Conservation (phyloP, 139 green algal species). For the Eudorina sp. region DNA sequence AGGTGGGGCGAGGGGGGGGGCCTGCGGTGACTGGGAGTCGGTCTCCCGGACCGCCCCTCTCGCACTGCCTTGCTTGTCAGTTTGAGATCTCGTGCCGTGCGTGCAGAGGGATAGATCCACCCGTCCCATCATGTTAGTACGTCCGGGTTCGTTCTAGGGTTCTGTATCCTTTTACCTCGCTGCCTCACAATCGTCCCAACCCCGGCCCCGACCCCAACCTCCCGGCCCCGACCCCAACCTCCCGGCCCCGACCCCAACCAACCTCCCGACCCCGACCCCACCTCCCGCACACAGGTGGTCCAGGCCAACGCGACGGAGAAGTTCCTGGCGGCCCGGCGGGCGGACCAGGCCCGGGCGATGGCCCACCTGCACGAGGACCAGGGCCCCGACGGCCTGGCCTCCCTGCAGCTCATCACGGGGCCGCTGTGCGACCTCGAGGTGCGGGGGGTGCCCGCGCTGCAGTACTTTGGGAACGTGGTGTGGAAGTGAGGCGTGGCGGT, state of each 20-base stretch:
- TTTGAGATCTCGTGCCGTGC: too few species aligned
- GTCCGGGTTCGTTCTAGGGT: too few species aligned
- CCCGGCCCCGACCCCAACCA: too few species aligned
- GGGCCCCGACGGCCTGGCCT: constrained; percentile 74
- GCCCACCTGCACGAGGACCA: constrained; percentile 80
- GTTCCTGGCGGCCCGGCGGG: constrained; percentile 76
- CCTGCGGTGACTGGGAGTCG: neutral
- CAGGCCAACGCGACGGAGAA: constrained; percentile 67
- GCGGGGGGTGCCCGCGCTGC: constrained; percentile 89
- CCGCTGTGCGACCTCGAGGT: constrained; percentile 97
- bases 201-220: neutral
- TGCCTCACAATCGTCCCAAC: neutral
- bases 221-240: neutral
- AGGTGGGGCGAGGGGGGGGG: constrained; percentile 66
- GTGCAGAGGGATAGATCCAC: too few species aligned
- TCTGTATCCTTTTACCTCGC: too few species aligned
- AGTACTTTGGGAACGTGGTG: constrained; percentile 94
- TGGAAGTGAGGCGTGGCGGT: constrained; percentile 72
- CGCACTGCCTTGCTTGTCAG: too few species aligned
- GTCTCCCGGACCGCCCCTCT: too few species aligned
- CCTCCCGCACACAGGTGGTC: constrained; percentile 58
- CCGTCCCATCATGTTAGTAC: too few species aligned
- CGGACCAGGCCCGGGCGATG: constrained; percentile 92
- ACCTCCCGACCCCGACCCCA: neutral
- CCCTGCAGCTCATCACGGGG: constrained; percentile 78